Conservation (phyloP, 2,329 filamentous ascomycete genomes). For the Akanthomyces lecanii region DNA sequence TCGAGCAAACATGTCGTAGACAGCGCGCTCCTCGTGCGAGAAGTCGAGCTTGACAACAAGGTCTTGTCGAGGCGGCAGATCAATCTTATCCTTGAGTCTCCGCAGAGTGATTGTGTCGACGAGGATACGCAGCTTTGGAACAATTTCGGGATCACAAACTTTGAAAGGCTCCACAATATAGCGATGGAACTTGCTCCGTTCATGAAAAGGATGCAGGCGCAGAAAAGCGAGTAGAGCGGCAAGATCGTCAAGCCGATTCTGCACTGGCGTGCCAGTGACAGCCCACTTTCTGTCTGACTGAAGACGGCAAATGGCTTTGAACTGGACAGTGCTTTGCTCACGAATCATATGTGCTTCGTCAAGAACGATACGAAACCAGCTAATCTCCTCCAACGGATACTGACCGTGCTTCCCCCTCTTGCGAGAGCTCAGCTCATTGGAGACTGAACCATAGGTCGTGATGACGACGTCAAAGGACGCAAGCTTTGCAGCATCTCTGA, state of each 20-base stretch:
- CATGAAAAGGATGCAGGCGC: constrained; percentile 78
- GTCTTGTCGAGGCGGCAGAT: constrained; percentile 72
- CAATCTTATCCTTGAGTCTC: constrained; percentile 85
- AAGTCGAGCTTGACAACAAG: constrained; percentile 72
- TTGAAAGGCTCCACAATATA: constrained; percentile 86
- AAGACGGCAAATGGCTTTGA: constrained; percentile 77
- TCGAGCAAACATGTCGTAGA: constrained; percentile 82
- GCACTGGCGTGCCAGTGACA: constrained; percentile 93
- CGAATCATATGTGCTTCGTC: constrained; percentile 96
- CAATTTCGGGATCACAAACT: constrained; percentile 74
- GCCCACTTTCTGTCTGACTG: constrained; percentile 85
- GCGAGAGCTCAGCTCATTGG: constrained; percentile 68
- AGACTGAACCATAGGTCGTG: constrained; percentile 86
- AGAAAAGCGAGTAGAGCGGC: constrained; percentile 84
- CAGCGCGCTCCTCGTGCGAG: constrained; percentile 63
- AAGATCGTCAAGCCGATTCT: constrained; percentile 88
- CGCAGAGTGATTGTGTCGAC: constrained; percentile 94
- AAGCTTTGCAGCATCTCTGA: constrained; percentile 63
- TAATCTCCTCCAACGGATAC: constrained; percentile 69
- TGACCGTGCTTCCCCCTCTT: constrained; percentile 55
- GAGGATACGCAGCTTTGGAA: constrained; percentile 79
- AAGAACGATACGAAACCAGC: constrained; percentile 90
- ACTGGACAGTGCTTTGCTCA: constrained; percentile 74
- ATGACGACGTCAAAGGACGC: constrained; percentile 77
- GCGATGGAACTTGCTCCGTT: constrained; percentile 68